Base-by-base conservation (phyloP, 768 basidiomycete species). In the Lentinula raphanica region DNA sequence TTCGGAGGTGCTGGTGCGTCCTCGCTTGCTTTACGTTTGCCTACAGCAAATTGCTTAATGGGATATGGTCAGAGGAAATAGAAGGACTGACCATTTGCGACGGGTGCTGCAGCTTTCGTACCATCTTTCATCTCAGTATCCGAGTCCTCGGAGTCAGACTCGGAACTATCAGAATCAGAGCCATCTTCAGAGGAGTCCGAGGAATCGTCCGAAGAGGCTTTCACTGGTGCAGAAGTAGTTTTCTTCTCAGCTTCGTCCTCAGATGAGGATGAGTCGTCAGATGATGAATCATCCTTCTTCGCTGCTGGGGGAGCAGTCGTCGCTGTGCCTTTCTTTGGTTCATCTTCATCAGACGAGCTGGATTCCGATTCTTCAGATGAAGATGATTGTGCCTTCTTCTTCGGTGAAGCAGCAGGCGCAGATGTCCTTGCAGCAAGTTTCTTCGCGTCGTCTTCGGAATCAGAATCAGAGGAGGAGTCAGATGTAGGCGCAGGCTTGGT, bases 1-100 rank as follows among this genome's bases (percentile, higher is more conserved):
- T 98, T 96, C 36, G 82, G 72, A 39, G 86, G 79, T 13, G 78
- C 79, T 44, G 80, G 74, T 19, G 72, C 73, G 27, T 82, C 82
- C 21, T 80, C 82, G 27, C 85, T 83, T 28, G 90, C 91, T 74
- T 95, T 95, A 65, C 94, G 87, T 74, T 96, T 96, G 60, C 81
- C 86, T 79, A 63, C 31, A 32, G 31, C 2, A 0, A 15, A 19
- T 1, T 17, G 27, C 17, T 38, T 11, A 46, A 8, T 35, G 44
- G 28, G 5, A n/a, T 5, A 56, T 58, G 4, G 23, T 45, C 28
- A n/a, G 19, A 19, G 17, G 44, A 45, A 40, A 27, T 11, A 27
- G 13, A 40, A 40, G 11, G 17, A 63, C 21, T 39, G 44, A 81
- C 81, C 76, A 64, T 75, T 71, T 29, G 72, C 69, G 57, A 73